Evolutionary conservation across 805 yeast species (phyloP).

Genomic region (Brettanomyces naardenensis): DNA sequence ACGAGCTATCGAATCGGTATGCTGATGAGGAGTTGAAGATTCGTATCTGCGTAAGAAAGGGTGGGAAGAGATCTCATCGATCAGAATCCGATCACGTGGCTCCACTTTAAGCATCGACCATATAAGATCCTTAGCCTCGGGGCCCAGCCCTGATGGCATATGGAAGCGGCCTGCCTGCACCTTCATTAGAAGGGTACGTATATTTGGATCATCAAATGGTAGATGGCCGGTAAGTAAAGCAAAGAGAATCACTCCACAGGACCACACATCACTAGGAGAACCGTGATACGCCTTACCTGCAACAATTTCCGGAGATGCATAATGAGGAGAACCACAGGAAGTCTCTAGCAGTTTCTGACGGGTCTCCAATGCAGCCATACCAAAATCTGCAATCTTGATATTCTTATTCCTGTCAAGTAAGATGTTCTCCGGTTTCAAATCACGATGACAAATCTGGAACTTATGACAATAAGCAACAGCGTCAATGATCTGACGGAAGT

Average conservation of each 20-base stretch:
- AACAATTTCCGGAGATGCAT: conserved; percentile 84
- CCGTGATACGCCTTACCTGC: conserved; percentile 75
- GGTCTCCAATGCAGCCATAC: conserved; percentile 82
- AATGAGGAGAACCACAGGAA: conserved; percentile 83
- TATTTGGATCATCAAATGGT: conserved; percentile 79
- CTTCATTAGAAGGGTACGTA: conserved; percentile 59
- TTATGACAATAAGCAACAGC: conserved; percentile 81
- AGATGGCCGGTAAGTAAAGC: conserved; percentile 74
- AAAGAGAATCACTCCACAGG: conserved; percentile 77
- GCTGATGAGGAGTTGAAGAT: conserved; percentile 5
- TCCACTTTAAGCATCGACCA: conserved; percentile 59
- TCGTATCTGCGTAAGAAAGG: conserved; percentile 42
- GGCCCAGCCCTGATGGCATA: conserved; percentile 57
- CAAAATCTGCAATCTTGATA: conserved; percentile 79
- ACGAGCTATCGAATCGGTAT: conserved; percentile 3
- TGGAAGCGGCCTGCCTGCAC: conserved; percentile 71
- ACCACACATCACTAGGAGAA: conserved; percentile 82
- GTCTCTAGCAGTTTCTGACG: conserved; percentile 67
- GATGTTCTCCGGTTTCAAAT: conserved; percentile 75
- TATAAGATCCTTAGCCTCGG: conserved; percentile 62
- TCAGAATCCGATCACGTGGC: conserved; percentile 64
- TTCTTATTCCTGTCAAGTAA: conserved; percentile 56
- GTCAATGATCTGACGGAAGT: conserved; percentile 67
- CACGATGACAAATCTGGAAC: conserved; percentile 75
- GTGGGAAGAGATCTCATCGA: conserved; percentile 55